Conservation (phyloP, 257 asterid species). For the Salvia miltiorrhiza region DNA sequence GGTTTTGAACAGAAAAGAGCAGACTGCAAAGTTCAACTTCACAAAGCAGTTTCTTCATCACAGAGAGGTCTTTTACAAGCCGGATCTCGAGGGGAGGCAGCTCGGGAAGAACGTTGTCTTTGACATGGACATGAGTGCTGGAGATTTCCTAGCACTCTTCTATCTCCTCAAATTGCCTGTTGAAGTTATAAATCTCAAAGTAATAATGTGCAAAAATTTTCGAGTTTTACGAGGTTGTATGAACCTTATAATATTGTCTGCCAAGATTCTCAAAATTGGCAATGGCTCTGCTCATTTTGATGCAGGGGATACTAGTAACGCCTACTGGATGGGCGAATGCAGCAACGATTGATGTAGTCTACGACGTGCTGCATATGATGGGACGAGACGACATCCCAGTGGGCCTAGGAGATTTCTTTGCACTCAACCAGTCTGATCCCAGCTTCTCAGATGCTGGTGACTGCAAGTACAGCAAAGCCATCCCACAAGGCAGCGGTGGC, state of each 20-base stretch:
- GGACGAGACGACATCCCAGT: slow-evolving; percentile 87
- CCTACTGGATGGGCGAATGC: slow-evolving; percentile 94
- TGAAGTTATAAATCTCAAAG: slow-evolving; percentile 64
- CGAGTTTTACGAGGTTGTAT: too few relatives aligned
- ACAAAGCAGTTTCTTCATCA: slow-evolving; percentile 54
- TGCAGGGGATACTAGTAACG: slow-evolving; percentile 63
- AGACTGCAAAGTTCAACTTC: slow-evolving; percentile 62
- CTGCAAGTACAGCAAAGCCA: slow-evolving; percentile 68
- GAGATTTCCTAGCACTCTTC: slow-evolving; percentile 83
- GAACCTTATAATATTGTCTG: too few relatives aligned
- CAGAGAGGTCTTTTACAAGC: slow-evolving; percentile 48
- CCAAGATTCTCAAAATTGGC: too few relatives aligned
- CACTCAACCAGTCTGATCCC: slow-evolving; percentile 55
- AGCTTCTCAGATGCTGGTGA: slow-evolving; percentile 53
- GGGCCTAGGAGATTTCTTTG: slow-evolving; percentile 68
- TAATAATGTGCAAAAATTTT: too few relatives aligned
- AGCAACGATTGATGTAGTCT: slow-evolving; percentile 75
- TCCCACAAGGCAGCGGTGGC: slow-evolving; percentile 86
- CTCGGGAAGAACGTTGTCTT: slow-evolving; percentile 68
- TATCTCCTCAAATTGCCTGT: slow-evolving; percentile 76
- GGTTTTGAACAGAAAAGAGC: slow-evolving; percentile 59
- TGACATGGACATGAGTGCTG: slow-evolving; percentile 96
- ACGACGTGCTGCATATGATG: slow-evolving; percentile 90
- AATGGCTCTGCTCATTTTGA: slow-evolving; percentile 15
- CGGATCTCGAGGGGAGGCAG: slow-evolving; percentile 41